A percentile compares a stretch with the other conserved stretches of the same genome.
These are phyloP conservation scores for Penicillium canescens DNA, from an alignment of 495 filamentous ascomycete genomes.

Conservation along the genomic window DNA sequence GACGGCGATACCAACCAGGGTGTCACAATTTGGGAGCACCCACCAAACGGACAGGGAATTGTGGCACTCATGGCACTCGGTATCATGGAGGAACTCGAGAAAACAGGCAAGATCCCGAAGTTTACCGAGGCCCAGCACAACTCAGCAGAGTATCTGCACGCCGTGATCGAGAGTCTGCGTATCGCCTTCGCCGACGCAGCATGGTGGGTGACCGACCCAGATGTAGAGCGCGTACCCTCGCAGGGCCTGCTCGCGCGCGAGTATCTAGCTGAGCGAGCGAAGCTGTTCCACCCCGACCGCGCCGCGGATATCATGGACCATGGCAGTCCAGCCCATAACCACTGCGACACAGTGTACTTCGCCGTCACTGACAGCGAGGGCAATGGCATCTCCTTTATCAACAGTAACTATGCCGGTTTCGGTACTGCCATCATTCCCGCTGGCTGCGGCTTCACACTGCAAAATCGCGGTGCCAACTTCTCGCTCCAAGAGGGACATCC, in stretches of 20 bases:
- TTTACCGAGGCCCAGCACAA: slow-evolving; percentile 74
- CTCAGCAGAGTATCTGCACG: slow-evolving; percentile 78
- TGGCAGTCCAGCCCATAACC: slow-evolving; percentile 68
- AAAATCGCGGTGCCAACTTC: slow-evolving; percentile 93
- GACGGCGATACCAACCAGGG: slow-evolving; percentile 50
- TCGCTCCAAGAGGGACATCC: slow-evolving; percentile 65
- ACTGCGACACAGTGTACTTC: slow-evolving; percentile 93
- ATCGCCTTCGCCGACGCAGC: slow-evolving; percentile 89
- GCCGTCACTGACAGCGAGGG: slow-evolving; percentile 74
- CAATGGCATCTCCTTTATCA: slow-evolving; percentile 95
- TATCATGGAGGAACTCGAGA: slow-evolving; percentile 82
- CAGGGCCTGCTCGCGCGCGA: slow-evolving; percentile 56
- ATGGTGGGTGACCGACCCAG: slow-evolving; percentile 89
- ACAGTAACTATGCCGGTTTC: slow-evolving; percentile 90
- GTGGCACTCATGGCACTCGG: slow-evolving; percentile 93
- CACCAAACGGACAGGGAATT: slow-evolving; percentile 96
- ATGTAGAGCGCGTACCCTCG: slow-evolving; percentile 63
- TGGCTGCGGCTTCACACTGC: slow-evolving; percentile 86
- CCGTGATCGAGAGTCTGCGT: slow-evolving; percentile 83
- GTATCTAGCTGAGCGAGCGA: slow-evolving; percentile 70
- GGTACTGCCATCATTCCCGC: slow-evolving; percentile 83
- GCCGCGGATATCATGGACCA: slow-evolving; percentile 59
- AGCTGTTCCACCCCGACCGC: slow-evolving; percentile 62
- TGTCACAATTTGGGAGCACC: slow-evolving; percentile 93
- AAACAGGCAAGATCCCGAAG: slow-evolving; percentile 65